Conservation (phyloP, 306 rosid species). For the Vicia sativa region DNA sequence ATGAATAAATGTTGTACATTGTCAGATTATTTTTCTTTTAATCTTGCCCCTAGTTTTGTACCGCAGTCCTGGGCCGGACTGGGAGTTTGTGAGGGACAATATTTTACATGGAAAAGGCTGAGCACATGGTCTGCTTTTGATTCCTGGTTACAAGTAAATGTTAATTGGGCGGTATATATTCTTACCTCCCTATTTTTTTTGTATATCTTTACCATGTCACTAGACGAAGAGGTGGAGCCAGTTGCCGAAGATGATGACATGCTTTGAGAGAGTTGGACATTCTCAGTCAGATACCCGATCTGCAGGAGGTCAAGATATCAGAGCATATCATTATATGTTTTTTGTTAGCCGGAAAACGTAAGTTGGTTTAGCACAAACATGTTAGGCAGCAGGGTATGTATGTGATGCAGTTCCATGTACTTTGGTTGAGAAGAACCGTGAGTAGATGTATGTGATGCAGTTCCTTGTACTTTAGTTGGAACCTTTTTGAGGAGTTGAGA, state of each 20-base stretch:
- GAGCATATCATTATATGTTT: background rate
- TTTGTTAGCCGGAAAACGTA: background rate
- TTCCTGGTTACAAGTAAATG: background rate
- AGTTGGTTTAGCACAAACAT: background rate
- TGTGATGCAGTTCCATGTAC: background rate
- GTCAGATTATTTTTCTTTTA: background rate
- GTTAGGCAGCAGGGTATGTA: background rate
- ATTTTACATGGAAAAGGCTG: slow-evolving; percentile 30
- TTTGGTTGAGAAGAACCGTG: background rate
- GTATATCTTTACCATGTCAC: background rate
- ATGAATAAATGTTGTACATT: slow-evolving; percentile 47
- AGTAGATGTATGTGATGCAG: background rate
- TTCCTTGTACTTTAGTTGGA: background rate
- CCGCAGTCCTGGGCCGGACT: background rate
- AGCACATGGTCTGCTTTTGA: background rate
- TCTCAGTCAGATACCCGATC: background rate
- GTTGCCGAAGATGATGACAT: background rate
- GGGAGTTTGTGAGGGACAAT: background rate
- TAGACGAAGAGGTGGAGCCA: background rate
- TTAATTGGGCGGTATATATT: background rate
- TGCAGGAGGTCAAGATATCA: background rate
- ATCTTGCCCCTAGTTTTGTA: background rate
- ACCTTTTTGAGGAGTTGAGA: background rate
- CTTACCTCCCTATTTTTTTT: background rate
- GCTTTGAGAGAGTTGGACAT: background rate